These are phyloP conservation scores for Pterocarpus macrocarpus DNA, from an alignment of 306 rosid species.

Conservation along the genomic window DNA sequence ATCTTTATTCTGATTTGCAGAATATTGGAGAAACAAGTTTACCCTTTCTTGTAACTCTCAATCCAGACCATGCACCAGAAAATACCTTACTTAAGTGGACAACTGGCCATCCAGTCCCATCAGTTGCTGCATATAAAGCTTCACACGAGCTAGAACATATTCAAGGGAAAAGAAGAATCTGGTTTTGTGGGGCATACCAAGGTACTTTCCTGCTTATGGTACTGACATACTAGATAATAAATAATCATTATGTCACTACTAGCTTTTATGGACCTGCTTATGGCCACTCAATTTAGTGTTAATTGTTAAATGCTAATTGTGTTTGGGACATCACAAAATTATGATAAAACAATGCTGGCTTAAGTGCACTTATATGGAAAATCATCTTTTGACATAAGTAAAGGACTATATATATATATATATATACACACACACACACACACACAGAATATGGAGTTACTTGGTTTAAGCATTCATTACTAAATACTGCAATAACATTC, in stretches of 20 bases:
- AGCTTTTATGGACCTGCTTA: background rate
- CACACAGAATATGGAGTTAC: too few relatives aligned
- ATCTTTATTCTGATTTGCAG: slow-evolving; percentile 58
- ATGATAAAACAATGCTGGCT: background rate
- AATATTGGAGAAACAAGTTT: slow-evolving; percentile 68
- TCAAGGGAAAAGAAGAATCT: slow-evolving; percentile 91
- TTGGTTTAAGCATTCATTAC: too few relatives aligned
- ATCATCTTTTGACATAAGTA: background rate
- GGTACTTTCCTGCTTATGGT: slow-evolving; percentile 55
- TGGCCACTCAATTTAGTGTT: background rate
- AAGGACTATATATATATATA: too few relatives aligned
- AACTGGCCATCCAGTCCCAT: slow-evolving; percentile 88
- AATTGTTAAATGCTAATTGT: background rate
- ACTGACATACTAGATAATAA: too few relatives aligned
- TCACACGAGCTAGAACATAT: slow-evolving; percentile 65
- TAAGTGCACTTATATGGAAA: background rate
- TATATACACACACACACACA: too few relatives aligned
- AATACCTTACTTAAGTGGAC: slow-evolving; percentile 77
- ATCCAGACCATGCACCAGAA: slow-evolving; percentile 77
- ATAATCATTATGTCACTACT: too few relatives aligned
- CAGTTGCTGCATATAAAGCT: slow-evolving; percentile 87
- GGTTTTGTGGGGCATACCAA: slow-evolving; percentile 94
- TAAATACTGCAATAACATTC: background rate
- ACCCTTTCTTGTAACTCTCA: slow-evolving; percentile 87
- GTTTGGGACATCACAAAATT: background rate